Evolutionary conservation across 345 rosid genomes (phyloP).

Genomic region (Kernera saxatilis): DNA sequence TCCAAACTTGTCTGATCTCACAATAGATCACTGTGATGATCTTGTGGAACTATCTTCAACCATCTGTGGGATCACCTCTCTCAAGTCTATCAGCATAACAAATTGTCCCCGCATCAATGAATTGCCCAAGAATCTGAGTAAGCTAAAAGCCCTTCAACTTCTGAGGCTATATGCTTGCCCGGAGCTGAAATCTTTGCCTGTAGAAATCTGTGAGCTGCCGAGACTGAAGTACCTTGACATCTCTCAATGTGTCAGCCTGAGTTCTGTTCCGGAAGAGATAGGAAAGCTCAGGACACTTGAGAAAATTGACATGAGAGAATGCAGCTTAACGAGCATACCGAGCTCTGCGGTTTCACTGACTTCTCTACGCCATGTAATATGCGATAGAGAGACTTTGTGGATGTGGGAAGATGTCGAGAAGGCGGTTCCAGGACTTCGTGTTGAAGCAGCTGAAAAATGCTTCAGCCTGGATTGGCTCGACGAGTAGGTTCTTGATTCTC

Average conservation of each 20-base stretch:
- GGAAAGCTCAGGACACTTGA: constrained; percentile 52
- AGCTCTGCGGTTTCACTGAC: constrained; percentile 39
- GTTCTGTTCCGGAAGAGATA: constrained; percentile 51
- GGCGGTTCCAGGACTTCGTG: constrained; percentile 37
- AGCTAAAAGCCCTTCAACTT: constrained; percentile 42
- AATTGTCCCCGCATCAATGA: constrained; percentile 64
- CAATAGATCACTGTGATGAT: constrained; percentile 82
- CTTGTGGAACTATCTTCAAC: constrained; percentile 48
- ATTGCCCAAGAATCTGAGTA: constrained; percentile 49
- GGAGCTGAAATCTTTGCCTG: constrained; percentile 46
- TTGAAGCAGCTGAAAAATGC: constrained; percentile 59
- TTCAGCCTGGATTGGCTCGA: constrained; percentile 65
- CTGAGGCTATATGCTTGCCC: constrained; percentile 80
- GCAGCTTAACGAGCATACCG: constrained; percentile 46
- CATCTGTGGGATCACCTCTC: constrained; percentile 44
- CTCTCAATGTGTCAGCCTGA: constrained; percentile 63
- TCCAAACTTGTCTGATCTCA: constrained; percentile 61
- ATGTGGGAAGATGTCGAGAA: constrained; percentile 48
- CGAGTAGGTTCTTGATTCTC: constrained; percentile 30
- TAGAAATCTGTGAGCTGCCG: constrained; percentile 46
- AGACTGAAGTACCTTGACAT: constrained; percentile 64
- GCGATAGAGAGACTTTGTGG: constrained; percentile 52
- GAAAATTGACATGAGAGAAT: constrained; percentile 94
- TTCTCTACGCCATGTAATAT: constrained; percentile 53
- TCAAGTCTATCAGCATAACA: constrained; percentile 65